Evolutionary conservation across 2,329 filamentous ascomycete genomes (phyloP).

Genomic region (Colletotrichum navitas): DNA sequence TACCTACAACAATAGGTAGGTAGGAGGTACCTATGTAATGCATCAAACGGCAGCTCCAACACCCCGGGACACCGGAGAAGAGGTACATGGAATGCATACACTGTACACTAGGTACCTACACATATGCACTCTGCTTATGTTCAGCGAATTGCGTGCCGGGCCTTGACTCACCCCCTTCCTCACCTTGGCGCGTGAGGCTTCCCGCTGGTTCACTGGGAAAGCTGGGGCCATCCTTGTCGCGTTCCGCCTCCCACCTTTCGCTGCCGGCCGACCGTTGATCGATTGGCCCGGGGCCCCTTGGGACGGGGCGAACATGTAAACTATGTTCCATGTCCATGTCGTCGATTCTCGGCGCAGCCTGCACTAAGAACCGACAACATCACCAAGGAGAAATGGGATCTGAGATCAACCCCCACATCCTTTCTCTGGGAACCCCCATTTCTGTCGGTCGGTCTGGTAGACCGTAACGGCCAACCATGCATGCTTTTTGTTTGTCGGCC

Average conservation of each 20-base stretch:
- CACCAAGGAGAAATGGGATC: conserved; percentile 23
- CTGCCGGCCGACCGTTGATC: conserved; percentile 36
- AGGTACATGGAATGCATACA: too few relatives aligned
- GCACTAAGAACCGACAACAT: background rate
- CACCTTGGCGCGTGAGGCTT: conserved; percentile 12
- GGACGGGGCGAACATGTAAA: conserved; percentile 24
- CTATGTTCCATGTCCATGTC: conserved; percentile 4
- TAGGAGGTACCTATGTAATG: background rate
- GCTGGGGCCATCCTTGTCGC: conserved; percentile 12
- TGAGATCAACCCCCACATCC: conserved; percentile 32
- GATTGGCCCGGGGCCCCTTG: conserved; percentile 28
- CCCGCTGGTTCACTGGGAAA: conserved; percentile 13
- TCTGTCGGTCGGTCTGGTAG: background rate
- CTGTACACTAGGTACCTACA: too few relatives aligned
- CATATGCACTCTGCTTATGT: background rate
- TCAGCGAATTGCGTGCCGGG: conserved; percentile 17
- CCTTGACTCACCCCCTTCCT: background rate
- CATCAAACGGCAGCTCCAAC: background rate
- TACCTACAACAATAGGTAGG: too few relatives aligned
- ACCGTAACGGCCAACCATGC: conserved; percentile 2
- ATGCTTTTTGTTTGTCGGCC: background rate
- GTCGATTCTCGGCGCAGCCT: conserved; percentile 15
- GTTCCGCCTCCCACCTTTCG: conserved; percentile 4
- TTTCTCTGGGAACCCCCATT: conserved; percentile 8
- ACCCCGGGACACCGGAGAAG: background rate